phyloP scores from a whole-genome alignment of 2,329 filamentous ascomycete genomes.

The Ophiostoma ips region DNA sequence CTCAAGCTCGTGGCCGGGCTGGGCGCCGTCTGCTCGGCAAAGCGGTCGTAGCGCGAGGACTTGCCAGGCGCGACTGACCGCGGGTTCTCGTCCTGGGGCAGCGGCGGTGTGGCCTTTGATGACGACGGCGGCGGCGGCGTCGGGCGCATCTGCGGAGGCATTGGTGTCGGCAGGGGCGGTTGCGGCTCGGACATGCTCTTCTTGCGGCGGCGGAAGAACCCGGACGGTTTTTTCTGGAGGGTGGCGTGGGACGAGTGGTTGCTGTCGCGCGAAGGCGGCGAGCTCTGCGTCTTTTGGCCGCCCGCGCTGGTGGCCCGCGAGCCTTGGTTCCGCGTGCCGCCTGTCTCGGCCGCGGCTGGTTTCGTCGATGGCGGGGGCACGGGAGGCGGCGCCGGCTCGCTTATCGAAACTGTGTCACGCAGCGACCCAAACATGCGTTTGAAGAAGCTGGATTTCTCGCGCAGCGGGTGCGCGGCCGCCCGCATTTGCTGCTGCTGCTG shows the following conservation, averaged over 20 bases:
- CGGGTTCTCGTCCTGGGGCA: constrained; percentile 12
- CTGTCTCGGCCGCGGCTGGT: constrained; percentile 20
- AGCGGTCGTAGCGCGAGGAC: constrained; percentile 19
- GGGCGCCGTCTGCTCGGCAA: constrained; percentile 24
- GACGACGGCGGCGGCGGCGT: constrained; percentile 20
- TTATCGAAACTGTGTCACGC: constrained; percentile 29
- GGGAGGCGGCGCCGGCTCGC: constrained; percentile 11
- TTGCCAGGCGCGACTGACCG: constrained; percentile 23
- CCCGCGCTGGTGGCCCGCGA: constrained; percentile 23
- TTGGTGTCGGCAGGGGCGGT: constrained; percentile 40
- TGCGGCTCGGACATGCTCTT: constrained; percentile 63
- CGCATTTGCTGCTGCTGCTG: constrained; percentile 7
- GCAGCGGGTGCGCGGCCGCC: constrained; percentile 6
- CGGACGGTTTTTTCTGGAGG: constrained; percentile 81
- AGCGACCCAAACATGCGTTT: constrained; percentile 77
- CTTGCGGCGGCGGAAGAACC: constrained; percentile 88
- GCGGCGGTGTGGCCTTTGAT: constrained; percentile 8
- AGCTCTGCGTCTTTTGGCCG: constrained; percentile 33
- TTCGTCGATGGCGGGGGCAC: constrained; percentile 9
- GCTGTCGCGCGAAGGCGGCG: constrained; percentile 38
- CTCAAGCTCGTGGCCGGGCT: constrained; percentile 70
- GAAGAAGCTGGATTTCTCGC: constrained; percentile 75
- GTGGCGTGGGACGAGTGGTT: constrained; percentile 30
- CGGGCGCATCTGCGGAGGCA: constrained; percentile 6
- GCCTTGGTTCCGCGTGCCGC: constrained; percentile 23